Evolutionary conservation across 2,329 filamentous ascomycete species (phyloP), one percentile per base, ranked within the genome.

Genomic region (Calonectria hawksworthii): DNA sequence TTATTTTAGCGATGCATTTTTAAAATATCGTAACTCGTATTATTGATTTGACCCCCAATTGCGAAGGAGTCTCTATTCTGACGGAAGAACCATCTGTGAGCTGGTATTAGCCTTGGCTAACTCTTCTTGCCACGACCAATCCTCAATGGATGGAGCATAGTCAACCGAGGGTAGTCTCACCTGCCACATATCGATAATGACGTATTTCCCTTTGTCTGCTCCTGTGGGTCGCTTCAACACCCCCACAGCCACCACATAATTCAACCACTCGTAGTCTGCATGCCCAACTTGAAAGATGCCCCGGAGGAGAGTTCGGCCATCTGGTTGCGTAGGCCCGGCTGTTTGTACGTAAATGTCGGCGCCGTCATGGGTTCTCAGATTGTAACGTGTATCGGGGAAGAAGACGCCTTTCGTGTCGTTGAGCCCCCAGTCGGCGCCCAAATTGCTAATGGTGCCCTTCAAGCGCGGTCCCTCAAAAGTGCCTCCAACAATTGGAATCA

Each of bases 381-480:
- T 82, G 47, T 86, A 86, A 14, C 85, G 78, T 11, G 84, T 85
- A 47, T 86, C 83, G 0, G 86, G 85, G 70, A 83, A 84, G 77
- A 86, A 86, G 4, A 81, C 75, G 6, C 85, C 84, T n/a, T 83
- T 82, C 21, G 74, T 76, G 72, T 86, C 84, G 1, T 81, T 83
- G 21, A 86, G 76, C 11, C 85, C 84, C 83, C 82, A 85, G 78
- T 87, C 85, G 7, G 84, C 80, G 13, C 85, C 85, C 13, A 82
- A 77, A 21, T 81, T 80, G 23, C 50, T 75, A 36, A 85, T 77
- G 0, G 78, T 84, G 36, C 83, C 84, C 47, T 74, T 71, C 13
- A 86, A 74, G 23, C 81, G 81, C 3, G 85, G 85, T 0, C 85
- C 85, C 2, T 81, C 76, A 38, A 86, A 86, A 0, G 76, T 79